These are phyloP conservation scores for Eugenia klotzschiana DNA, from an alignment of 441 rosid species.

Conservation along the genomic window DNA sequence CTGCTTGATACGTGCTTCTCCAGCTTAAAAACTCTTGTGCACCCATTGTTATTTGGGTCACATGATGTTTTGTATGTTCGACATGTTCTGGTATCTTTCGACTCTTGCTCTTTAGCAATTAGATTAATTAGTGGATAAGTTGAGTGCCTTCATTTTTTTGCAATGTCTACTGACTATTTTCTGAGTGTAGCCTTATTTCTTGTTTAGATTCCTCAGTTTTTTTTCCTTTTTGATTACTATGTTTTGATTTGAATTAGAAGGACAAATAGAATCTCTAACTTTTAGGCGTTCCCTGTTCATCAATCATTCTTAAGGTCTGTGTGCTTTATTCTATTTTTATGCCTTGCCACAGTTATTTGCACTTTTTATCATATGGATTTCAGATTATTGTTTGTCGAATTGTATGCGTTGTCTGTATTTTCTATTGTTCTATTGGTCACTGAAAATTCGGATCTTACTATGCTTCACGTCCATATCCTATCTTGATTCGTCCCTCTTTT, in stretches of 20 bases:
- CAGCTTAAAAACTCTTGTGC: not conserved
- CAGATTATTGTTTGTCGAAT: not conserved
- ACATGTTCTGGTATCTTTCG: not conserved
- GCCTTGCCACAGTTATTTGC: not conserved
- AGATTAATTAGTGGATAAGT: not conserved
- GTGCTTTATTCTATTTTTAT: not conserved
- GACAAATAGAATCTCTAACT: not conserved
- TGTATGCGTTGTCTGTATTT: not conserved
- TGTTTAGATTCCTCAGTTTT: not conserved
- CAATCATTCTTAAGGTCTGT: not conserved
- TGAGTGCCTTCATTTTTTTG: not conserved
- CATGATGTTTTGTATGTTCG: not conserved
- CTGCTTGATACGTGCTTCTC: not conserved
- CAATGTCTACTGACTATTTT: not conserved
- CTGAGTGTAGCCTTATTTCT: not conserved
- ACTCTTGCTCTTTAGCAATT: not conserved
- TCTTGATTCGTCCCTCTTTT: not conserved
- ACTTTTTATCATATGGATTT: not conserved
- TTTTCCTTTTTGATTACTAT: not conserved
- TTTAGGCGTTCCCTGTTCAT: not conserved
- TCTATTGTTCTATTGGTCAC: not conserved
- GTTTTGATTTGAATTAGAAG: not conserved
- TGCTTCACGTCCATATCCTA: not conserved
- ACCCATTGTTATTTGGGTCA: not conserved
- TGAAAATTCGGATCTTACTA: not conserved